Base-by-base conservation (phyloP, 2,329 filamentous ascomycete species). In the Pleurostoma richardsiae region DNA sequence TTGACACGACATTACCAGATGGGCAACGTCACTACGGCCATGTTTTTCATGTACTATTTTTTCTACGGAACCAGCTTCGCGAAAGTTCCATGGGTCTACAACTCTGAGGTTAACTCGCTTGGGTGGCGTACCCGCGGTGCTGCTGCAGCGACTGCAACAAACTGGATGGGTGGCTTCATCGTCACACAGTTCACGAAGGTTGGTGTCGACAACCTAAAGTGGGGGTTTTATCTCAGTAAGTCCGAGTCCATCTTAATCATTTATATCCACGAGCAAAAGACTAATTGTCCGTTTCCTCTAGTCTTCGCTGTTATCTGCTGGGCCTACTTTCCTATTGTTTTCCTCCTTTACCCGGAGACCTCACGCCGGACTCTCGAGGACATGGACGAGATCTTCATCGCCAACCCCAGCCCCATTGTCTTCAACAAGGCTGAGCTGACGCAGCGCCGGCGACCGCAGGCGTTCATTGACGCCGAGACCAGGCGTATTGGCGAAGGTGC, bases 271-370 rank as follows among this genome's bases (percentile, higher is more conserved):
- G 41, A 19, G 27, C 19, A 19, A 19, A 19, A 19, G 19, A 19
- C 19, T 19, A 19, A 19, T 19, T 19, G 19, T 19, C 19, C 19
- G 19, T 19, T 2, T 19, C 26, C 11, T 27, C 11, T 8, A 55
- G 54, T 56, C 33, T 56, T 55, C 44, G 46, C 49, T 4, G 45
- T 49, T 43, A 58, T 67, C 42, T 66, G 62, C 50, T 65, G 59
- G 54, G 53, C 57, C 11, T 67, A 61, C 48, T 56, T 65, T 30
- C 65, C 65, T 10, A 51, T 69, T 38, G 69, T 74, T 4, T 77
- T 71, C 54, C 64, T 73, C 48, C 65, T 79, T 40, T 76, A 77
- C 46, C 73, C 72, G 0, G 74, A 77, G 54, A 77, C 74, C 2
- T 57, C 68, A 5, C 62, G 70, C 41, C 62, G 67, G 7, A 69